These are phyloP conservation scores for Neospora caninum DNA, from an alignment of 169 alveolate species.

Conservation along the genomic window DNA sequence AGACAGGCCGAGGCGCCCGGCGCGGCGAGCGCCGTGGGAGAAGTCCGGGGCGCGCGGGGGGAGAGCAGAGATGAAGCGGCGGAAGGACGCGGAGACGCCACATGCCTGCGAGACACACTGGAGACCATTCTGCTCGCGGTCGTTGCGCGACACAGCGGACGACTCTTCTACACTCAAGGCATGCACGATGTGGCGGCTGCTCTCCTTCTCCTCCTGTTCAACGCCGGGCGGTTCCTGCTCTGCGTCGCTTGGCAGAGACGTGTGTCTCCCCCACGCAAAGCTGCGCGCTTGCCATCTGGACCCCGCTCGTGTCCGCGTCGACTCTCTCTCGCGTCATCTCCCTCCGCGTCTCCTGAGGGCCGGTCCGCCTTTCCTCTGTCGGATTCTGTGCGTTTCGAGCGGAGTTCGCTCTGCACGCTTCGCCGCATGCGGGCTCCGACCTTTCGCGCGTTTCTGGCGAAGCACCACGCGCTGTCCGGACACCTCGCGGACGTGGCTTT, in stretches of 20 bases:
- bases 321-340: not conserved
- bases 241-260: not conserved
- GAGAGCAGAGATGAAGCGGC: not conserved
- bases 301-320: not conserved
- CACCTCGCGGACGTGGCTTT: not conserved
- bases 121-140: not conserved
- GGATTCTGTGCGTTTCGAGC: not conserved
- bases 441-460: not conserved
- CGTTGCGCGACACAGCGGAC: not conserved
- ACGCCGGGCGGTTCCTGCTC: constrained; percentile 11
- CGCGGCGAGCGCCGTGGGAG: no score
- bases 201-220: not conserved
- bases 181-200: constrained; percentile 36
- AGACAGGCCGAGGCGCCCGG: no score
- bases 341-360: not conserved
- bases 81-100: not conserved
- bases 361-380: not conserved
- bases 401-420: not conserved
- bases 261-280: not conserved
- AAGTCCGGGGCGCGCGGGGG: not conserved
- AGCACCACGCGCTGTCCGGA: not conserved
- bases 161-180: constrained; percentile 35
- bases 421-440: not conserved
- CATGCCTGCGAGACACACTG: not conserved
- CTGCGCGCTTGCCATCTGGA: not conserved